phyloP scores from a whole-genome alignment of 495 filamentous ascomycete species.

The Tirmania nivea region DNA sequence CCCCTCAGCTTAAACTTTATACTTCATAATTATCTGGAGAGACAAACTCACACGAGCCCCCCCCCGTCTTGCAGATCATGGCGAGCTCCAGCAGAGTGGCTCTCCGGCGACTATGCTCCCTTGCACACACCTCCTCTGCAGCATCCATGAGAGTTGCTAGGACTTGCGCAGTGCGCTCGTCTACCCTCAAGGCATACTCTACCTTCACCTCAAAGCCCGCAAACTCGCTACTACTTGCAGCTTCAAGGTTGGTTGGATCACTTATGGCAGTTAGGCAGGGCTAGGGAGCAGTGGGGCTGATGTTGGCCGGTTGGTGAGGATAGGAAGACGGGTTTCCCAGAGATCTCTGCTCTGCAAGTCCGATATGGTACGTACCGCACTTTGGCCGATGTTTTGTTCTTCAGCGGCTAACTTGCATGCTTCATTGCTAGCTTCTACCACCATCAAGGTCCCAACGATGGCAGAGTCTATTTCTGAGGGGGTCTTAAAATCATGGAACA shows the following conservation, averaged over 20 bases:
- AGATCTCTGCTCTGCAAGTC: too few relatives aligned
- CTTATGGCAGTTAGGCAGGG: too few relatives aligned
- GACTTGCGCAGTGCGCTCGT: background rate
- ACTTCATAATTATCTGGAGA: too few relatives aligned
- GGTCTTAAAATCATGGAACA: constrained; percentile 86
- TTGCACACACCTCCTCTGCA: background rate
- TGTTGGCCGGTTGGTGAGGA: too few relatives aligned
- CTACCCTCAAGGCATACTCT: constrained; percentile 8
- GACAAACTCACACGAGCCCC: background rate
- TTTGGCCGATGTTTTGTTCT: background rate
- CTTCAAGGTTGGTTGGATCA: background rate
- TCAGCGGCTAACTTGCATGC: background rate
- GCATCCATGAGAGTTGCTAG: background rate
- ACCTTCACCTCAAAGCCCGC: constrained; percentile 9
- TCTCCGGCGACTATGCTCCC: constrained; percentile 9
- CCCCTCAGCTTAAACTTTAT: too few relatives aligned
- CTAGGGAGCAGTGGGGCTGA: too few relatives aligned
- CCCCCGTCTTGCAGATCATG: constrained; percentile 1
- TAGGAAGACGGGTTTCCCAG: too few relatives aligned
- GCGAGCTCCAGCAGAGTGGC: constrained; percentile 9
- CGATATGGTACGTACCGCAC: too few relatives aligned
- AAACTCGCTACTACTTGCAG: constrained; percentile 4
- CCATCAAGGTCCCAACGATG: constrained; percentile 93
- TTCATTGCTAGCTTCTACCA: constrained; percentile 17
- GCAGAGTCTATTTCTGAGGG: constrained; percentile 97